Evolutionary conservation across 768 basidiomycete genomes (phyloP), one percentile per base, ranked within the genome.

Genomic region (Leucocoprinus leucothites): DNA sequence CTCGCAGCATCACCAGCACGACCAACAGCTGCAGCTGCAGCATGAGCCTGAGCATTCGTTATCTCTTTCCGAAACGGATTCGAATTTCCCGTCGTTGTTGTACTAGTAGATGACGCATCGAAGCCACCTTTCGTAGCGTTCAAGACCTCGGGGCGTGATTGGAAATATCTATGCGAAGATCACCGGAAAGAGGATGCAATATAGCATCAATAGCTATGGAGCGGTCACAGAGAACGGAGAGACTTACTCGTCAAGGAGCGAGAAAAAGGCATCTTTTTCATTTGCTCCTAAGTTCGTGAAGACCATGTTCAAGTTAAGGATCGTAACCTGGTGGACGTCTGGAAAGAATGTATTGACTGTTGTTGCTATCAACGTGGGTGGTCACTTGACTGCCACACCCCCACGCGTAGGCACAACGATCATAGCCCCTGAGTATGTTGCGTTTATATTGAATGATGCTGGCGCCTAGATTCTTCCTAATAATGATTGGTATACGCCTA

Each of bases 211-310:
- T 43, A 49, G 36, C 53, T 53, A 56, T 57, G 48, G 57, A 57
- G 58, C 44, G 41, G 50, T 49, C 58, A 35, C 48, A 36, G 31
- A 21, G 48, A 14, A n/a, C 28, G 50, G n/a, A 44, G 22, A 11
- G 28, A 68, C 76, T 71, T 67, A 91, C 90, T 92, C 90, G 65
- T 92, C 90, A 34, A 92, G 73, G 21, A 92, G 78, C 26, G 79
- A 76, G 64, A 92, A 92, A 69, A 92, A 91, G 13, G 90, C 89
- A 52, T 87, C 81, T 67, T 91, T 91, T 68, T 92, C 90, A 59
- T 83, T 71, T 48, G 70, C 57, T 18, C 81, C 73, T 44, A 92
- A 78, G 60, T 80, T 85, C 53, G 87, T 66, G 64, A 92, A 92
- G 40, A 86, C 86, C 89, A 90, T 90, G 3, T 13, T 45, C n/a